phyloP scores from a whole-genome alignment of 176 grass and related monocot species.

The Raddia guianensis region DNA sequence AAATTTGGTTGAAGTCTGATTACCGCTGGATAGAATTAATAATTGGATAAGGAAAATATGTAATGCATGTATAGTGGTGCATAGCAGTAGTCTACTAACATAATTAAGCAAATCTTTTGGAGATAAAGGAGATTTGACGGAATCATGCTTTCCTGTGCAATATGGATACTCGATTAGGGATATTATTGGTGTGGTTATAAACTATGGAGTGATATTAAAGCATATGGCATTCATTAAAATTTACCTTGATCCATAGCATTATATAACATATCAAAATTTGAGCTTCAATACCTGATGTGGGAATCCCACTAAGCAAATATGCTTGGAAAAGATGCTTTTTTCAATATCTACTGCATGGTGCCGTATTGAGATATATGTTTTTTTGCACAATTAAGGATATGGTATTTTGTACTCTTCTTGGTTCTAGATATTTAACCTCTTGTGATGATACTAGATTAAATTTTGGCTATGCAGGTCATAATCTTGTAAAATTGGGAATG shows the following conservation, averaged over 20 bases:
- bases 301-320: conserved; percentile 8
- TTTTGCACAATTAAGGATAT: conserved; percentile 7
- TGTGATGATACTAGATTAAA: conserved; percentile 17
- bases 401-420: background rate
- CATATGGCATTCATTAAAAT: background rate
- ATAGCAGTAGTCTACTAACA: background rate
- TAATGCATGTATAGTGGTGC: background rate
- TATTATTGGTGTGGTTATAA: conserved; percentile 3
- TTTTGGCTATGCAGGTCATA: conserved; percentile 47
- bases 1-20: background rate
- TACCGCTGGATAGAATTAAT: background rate
- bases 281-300: background rate
- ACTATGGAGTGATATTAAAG: background rate
- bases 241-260: background rate
- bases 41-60: background rate
- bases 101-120: background rate
- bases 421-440: background rate
- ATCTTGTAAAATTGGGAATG: conserved; percentile 59
- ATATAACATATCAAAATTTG: background rate
- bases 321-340: background rate
- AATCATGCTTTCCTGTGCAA: background rate
- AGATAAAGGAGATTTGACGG: background rate
- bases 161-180: background rate
- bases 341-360: background rate
- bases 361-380: background rate